These are phyloP conservation scores for Bipolaris bicolor DNA, from an alignment of 2,329 filamentous ascomycete species.

Conservation along the genomic window DNA sequence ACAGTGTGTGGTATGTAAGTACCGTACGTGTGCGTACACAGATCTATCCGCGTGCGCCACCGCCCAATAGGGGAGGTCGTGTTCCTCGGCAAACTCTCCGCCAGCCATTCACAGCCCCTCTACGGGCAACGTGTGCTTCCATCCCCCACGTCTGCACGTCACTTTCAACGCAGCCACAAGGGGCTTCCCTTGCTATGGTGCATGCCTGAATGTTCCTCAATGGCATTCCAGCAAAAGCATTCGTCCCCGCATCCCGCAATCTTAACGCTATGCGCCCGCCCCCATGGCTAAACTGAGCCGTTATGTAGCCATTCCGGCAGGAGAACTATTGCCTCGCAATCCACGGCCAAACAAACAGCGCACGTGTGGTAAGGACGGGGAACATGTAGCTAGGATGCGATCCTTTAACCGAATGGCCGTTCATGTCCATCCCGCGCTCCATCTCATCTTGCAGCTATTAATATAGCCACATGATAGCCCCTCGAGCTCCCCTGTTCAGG, in stretches of 20 bases:
- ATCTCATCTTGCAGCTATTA: conserved; percentile 12
- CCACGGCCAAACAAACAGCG: conserved; percentile 24
- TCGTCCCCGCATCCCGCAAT: conserved; percentile 17
- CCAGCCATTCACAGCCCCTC: conserved; percentile 24
- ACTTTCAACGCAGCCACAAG: conserved; percentile 8
- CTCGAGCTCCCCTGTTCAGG: conserved; percentile 5
- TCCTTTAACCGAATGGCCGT: conserved; percentile 10
- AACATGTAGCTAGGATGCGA: conserved; percentile 2
- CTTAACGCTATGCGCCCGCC: conserved; percentile 9
- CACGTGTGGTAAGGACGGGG: not conserved
- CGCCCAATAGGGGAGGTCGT: conserved; percentile 16
- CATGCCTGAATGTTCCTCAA: not conserved
- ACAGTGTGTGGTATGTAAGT: no score
- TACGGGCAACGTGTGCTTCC: conserved; percentile 23
- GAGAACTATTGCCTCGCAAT: conserved; percentile 1
- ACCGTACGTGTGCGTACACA: no score
- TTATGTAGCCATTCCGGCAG: conserved; percentile 6
- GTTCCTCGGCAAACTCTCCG: conserved; percentile 7
- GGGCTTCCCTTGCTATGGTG: not conserved
- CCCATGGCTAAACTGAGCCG: conserved; percentile 3
- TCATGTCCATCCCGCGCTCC: conserved; percentile 13
- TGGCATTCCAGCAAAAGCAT: conserved; percentile 13
- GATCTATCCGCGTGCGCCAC: not conserved
- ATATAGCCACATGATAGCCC: conserved; percentile 15
- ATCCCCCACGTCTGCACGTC: not conserved